Base-by-base conservation (phyloP, 169 alveolate genomes). In the Theileria luwenshuni region DNA sequence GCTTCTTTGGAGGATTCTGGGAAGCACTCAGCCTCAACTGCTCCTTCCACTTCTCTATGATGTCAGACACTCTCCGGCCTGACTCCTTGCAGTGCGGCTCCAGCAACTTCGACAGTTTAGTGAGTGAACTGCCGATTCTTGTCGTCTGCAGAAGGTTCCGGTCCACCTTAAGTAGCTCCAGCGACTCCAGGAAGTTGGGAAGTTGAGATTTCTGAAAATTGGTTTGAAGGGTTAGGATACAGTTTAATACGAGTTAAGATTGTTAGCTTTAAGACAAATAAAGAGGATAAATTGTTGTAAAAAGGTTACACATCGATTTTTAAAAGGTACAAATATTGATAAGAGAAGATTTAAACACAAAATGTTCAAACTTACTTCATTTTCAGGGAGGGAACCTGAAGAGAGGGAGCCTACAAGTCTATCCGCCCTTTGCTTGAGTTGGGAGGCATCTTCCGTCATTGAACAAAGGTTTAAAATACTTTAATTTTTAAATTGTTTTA, bases 51-150 rank as follows among this genome's bases (percentile, higher is more conserved):
- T 77, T 80, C 56, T 69, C 81, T 65, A 87, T 77, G 45, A 81
- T 72, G 15, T 75, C 54, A 25, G 58, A 54, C 21, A 83, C 85
- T 2, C 62, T 72, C 23, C 49, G 45, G 49, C 85, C 51, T 41
- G 83, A 17, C 54, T 42, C 63, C 19, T 84, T 86, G 17, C 79
- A 69, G 41, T 49, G 64, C 3, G 38, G 65, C 42, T 59, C 43
- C 17, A 69, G 71, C 27, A 51, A 45, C 65, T 77, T 86, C 15
- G 92, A 74, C 38, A 91, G 83, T 38, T 86, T 85, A 19, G 93
- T 90, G 68, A 91, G 86, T 15, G 86, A 71, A n/a, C 77, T 86
- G 17, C 95, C 95, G 33, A 91, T 91, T 23, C 86, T 84, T 1
- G 95, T 91, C 38, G 41, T 69, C 77, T 86, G 90, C n/a, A 91